Evolutionary conservation across 2,329 filamentous ascomycete genomes (phyloP).

Genomic region (Botrytis fragariae): DNA sequence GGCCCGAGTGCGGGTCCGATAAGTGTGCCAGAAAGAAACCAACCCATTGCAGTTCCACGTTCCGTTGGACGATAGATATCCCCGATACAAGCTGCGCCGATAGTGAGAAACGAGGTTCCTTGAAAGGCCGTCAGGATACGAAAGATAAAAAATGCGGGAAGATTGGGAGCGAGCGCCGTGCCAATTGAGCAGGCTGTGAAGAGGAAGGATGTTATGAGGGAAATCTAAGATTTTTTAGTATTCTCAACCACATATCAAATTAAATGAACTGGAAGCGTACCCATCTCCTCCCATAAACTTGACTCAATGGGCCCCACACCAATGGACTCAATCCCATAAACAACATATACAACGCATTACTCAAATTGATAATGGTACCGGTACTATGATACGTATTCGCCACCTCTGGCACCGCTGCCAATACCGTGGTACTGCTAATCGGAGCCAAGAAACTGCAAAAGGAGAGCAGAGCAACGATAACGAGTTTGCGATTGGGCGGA

Average conservation of each 20-base stretch:
- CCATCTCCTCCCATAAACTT: constrained; percentile 58
- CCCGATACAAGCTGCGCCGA: constrained; percentile 68
- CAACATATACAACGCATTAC: constrained; percentile 72
- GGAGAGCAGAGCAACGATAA: constrained; percentile 67
- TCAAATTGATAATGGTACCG: constrained; percentile 67
- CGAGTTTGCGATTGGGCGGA: constrained; percentile 57
- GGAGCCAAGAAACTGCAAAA: constrained; percentile 76
- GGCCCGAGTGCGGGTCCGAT: constrained; percentile 69
- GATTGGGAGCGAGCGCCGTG: constrained; percentile 68
- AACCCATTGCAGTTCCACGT: constrained; percentile 69
- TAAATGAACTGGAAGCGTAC: constrained; percentile 42
- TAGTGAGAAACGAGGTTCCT: constrained; percentile 70
- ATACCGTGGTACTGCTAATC: constrained; percentile 68
- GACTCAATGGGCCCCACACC: constrained; percentile 70
- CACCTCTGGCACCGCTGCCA: constrained; percentile 73
- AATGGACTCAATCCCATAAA: constrained; percentile 70
- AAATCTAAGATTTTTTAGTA: constrained; percentile 44
- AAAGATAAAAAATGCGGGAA: constrained; percentile 71
- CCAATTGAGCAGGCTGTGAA: constrained; percentile 70
- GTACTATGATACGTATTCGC: constrained; percentile 62
- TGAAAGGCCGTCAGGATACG: constrained; percentile 72
- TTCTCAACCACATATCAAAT: constrained; percentile 6
- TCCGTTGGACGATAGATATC: constrained; percentile 65
- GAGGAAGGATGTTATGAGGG: constrained; percentile 56
- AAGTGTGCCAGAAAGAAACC: constrained; percentile 69